Percentiles rank a stretch among this genome's conserved stretches.
Evolutionary conservation across 2,329 filamentous ascomycete species (phyloP).

Genomic region (Colletotrichum salicis): DNA sequence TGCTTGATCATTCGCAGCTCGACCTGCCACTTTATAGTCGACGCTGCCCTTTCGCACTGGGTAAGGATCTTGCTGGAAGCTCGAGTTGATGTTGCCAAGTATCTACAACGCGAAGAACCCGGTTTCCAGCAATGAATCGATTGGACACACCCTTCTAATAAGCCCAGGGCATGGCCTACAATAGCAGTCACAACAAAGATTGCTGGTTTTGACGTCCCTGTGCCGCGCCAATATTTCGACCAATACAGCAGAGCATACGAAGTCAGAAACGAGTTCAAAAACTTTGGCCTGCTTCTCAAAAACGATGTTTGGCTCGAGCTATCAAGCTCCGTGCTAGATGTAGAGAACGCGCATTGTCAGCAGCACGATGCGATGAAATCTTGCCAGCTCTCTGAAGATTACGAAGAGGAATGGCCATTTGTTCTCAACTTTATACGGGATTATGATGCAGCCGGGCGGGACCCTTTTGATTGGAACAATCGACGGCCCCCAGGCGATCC

Average conservation of each 20-base stretch:
- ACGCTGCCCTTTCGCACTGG: not conserved
- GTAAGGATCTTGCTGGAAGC: not conserved
- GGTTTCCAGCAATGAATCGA: not conserved
- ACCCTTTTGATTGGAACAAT: not conserved
- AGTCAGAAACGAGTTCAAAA: not conserved
- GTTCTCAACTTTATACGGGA: not conserved
- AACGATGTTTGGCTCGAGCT: accelerated
- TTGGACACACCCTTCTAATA: no score
- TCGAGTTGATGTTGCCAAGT: not conserved
- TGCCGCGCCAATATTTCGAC: not conserved
- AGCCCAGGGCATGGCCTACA: accelerated
- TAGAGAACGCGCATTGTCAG: not conserved
- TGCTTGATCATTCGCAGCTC: not conserved
- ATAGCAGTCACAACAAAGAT: not conserved
- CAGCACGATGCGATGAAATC: not conserved
- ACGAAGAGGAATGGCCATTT: not conserved
- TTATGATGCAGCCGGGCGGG: not conserved
- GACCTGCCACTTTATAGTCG: not conserved
- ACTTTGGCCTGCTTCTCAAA: not conserved
- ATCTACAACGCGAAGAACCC: not conserved
- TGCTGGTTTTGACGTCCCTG: not conserved
- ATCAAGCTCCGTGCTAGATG: no score
- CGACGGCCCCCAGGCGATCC: not conserved
- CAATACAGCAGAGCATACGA: not conserved
- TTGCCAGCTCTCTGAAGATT: accelerated